Evolutionary conservation across 495 filamentous ascomycete species (phyloP), one percentile per base, ranked within the genome.

Genomic region (Chaetomium tenue): DNA sequence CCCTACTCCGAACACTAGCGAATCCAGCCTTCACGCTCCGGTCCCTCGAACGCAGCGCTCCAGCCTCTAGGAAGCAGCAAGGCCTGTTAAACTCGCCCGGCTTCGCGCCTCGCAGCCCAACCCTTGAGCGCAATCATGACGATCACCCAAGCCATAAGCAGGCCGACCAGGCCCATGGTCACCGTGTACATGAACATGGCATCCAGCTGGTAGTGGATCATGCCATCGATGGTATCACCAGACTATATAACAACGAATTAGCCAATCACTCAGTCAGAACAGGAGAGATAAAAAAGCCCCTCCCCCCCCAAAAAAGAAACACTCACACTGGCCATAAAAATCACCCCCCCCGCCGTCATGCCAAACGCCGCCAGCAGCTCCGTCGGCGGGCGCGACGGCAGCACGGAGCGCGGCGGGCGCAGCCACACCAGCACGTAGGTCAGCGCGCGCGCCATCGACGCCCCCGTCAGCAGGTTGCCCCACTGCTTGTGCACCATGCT

Each of bases 141-240:
- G 33, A 93, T 83, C 56, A 88, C 83, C 86, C 90, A 94, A 0
- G 92, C 89, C 91, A 97, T 94, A 42, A 96, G 74, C 68, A 97
- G 84, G 0, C 87, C 88, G 15, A 89, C 88, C 46, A 93, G 71
- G 5, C 93, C 93, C 84, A 96, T 88, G 28, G 87, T 89, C 9
- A 97, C 87, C 3, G 91, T 97, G 77, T 97, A 94, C 64, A 91
- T 84, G 76, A 97, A 96, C 93, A 97, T 97, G 61, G 91, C 91
- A 67, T 89, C 74, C 81, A 85, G 76, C 30, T 86, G 77, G 72
- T 91, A 86, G 46, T 82, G 82, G 59, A 95, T 89, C 78, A 97
- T 88, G n/a, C 88, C 83, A 11, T 80, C 74, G 39, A 97, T 82
- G 0, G 89, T 91, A 70, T 91, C 90, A 26, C 83, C 84, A 61